phyloP scores from a whole-genome alignment of 805 yeast species.

The Candida maesae region DNA sequence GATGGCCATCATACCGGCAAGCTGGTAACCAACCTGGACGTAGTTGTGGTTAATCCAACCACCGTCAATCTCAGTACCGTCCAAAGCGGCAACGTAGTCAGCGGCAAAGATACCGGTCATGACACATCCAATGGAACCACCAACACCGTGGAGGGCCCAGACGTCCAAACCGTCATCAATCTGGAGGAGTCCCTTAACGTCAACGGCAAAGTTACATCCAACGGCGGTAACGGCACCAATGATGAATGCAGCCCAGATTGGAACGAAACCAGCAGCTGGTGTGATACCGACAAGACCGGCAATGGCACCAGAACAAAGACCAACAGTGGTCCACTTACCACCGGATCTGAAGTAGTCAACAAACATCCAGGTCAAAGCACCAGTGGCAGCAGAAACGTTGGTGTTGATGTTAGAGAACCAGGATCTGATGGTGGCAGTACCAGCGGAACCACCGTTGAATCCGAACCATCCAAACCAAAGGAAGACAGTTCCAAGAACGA shows the following conservation, averaged over 20 bases:
- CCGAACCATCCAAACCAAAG: slow-evolving; percentile 99
- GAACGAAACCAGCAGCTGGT: slow-evolving; percentile 96
- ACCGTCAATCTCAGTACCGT: slow-evolving; percentile 69
- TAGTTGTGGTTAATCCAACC: slow-evolving; percentile 88
- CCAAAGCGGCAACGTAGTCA: slow-evolving; percentile 80
- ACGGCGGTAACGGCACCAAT: slow-evolving; percentile 77
- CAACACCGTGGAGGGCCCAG: slow-evolving; percentile 90
- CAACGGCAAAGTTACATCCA: slow-evolving; percentile 83
- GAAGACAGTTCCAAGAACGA: slow-evolving; percentile 89
- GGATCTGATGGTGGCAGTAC: slow-evolving; percentile 88
- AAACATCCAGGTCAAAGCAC: slow-evolving; percentile 93
- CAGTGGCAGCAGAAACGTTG: slow-evolving; percentile 88
- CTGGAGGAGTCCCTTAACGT: slow-evolving; percentile 62
- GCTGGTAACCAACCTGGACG: slow-evolving; percentile 81
- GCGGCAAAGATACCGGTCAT: slow-evolving; percentile 93
- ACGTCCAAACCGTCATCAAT: slow-evolving; percentile 96
- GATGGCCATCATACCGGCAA: slow-evolving; percentile 71
- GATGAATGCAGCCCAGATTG: slow-evolving; percentile 82
- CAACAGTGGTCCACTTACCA: slow-evolving; percentile 88
- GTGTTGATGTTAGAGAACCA: slow-evolving; percentile 94
- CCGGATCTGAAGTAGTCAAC: slow-evolving; percentile 80
- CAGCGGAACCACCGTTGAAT: slow-evolving; percentile 97
- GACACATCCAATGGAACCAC: slow-evolving; percentile 81
- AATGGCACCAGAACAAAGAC: slow-evolving; percentile 90
- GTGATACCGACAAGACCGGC: slow-evolving; percentile 94